phyloP scores from a whole-genome alignment of 169 alveolate species.

The Plasmodium blacklocki region DNA sequence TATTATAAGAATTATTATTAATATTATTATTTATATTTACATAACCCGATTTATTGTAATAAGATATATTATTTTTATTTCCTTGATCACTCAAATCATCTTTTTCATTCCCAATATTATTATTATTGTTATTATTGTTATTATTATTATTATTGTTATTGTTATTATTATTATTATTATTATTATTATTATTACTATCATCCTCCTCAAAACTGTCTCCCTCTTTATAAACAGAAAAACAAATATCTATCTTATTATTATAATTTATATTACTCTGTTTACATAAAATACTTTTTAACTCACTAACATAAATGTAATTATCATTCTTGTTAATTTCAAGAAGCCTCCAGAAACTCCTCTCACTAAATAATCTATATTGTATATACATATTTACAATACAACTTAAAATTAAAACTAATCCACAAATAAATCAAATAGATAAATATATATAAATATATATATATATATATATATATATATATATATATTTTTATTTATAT shows the following conservation, averaged over 20 bases:
- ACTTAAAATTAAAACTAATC: too few species aligned
- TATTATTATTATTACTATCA: not conserved
- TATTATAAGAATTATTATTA: not conserved
- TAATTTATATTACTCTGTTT: conserved; percentile 71
- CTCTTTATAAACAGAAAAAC: conserved; percentile 29
- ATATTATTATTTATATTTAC: not conserved
- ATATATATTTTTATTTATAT: too few species aligned
- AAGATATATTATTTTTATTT: conserved; percentile 5
- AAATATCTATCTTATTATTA: conserved; percentile 57
- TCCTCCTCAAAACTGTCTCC: not conserved
- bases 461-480: too few species aligned
- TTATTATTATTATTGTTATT: conserved; percentile 16
- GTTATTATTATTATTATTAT: not conserved
- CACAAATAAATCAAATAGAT: too few species aligned
- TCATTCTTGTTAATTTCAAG: conserved; percentile 50
- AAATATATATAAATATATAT: too few species aligned
- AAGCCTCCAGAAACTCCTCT: conserved; percentile 53
- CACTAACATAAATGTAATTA: conserved; percentile 53
- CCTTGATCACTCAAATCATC: conserved; percentile 3
- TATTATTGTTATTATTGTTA: not conserved
- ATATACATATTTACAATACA: conserved; percentile 12
- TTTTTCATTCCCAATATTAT: not conserved
- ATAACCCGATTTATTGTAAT: too few species aligned
- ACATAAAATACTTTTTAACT: conserved; percentile 44
- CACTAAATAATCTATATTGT: conserved; percentile 65